Evolutionary conservation across 228 moss, liverwort and hornwort species (phyloP), one percentile per base, ranked within the genome.

Genomic region (Sphagnum fallax): DNA sequence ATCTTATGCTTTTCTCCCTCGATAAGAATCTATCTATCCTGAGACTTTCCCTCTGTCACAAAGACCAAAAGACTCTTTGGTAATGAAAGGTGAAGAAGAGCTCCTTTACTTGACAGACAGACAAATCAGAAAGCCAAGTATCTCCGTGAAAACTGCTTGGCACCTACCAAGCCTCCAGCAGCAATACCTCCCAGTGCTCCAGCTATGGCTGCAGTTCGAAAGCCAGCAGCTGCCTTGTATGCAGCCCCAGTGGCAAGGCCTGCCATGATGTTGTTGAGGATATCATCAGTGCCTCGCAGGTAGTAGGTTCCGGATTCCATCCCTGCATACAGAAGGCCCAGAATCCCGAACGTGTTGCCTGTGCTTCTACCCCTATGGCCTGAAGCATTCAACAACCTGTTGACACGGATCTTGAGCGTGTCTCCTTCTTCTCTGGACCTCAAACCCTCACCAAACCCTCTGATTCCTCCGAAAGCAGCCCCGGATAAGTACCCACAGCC

Each of bases 141-240:
- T 77, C 85, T 81, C 76, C 79, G 80, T 4, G 79, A 71, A 6
- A 85, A 61, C 67, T 85, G 85, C 58, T 81, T 85, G 63, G 81
- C 81, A 4, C 76, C 81, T 16, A 81, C 85, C 48, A 85, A 74
- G 60, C 76, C 76, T 61, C 74, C 81, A 51, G 85, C 85, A 49
- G 85, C 81, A 64, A 85, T 79, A 70, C 85, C 85, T 59, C 85
- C 85, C 2, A 85, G 74, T 7, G 81, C 85, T 13, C 85, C 85
- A n/a, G 85, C 81, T 62, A 85, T 85, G 8, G 84, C 84, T 6
- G 84, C 84, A 4, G 81, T 84, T 52, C 84, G 78, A 16, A 81
- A 81, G 32, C 84, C 85, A 13, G 85, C 81, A 0, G 85, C 85
- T 53, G 85, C 85, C 74, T 85, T 85, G 79, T 85, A 85, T 4